Base-by-base conservation (phyloP, 2,329 filamentous ascomycete genomes). In the Lachnellula arida region DNA sequence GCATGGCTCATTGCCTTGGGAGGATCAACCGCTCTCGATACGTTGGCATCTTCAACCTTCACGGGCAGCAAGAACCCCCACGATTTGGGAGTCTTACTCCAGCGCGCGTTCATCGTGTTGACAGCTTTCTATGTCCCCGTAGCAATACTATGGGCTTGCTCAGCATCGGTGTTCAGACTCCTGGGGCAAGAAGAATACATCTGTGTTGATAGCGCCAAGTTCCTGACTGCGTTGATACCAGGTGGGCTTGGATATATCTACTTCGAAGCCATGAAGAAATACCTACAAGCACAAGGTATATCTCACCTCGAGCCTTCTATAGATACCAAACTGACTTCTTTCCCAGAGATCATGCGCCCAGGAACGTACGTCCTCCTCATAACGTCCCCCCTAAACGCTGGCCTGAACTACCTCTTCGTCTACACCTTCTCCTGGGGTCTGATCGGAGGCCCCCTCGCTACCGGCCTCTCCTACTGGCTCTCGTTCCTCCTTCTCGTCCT, bases 241-340 rank as follows among this genome's bases (percentile, higher is more conserved):
- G 91, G 91, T 0, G 91, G 91, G 0, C 72, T 96, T 39, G 91
- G 91, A 0, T 96, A 96, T 65, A 84, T 96, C 42, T 95, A 89
- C 74, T 96, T 96, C 58, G 90, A 95, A 72, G 79, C 84, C 5
- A 83, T 91, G 68, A 96, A 96, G 74, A 89, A 93, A 64, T 96
- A 86, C 63, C 78, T 95, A 1, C 91, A 96, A 72, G 91, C 91
- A 0, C 91, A 96, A 72, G 89, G 89, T 80, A 82, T 82, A 69
- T 82, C 81, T 63, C 81, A 77, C 58, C 70, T 82, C n/a, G 78
- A 11, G 9, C 9, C 81, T 65, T 78, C 78, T 5, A 77, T 23
- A 7, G 19, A 14, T 14, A 23, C 42, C 19, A 43, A 43, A 28
- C 39, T 32, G 28, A 22, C 53, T 9, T 28, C n/a, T 22, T 22